phyloP scores from a whole-genome alignment of 2,329 filamentous ascomycete species.

The Neofusicoccum laricinum region DNA sequence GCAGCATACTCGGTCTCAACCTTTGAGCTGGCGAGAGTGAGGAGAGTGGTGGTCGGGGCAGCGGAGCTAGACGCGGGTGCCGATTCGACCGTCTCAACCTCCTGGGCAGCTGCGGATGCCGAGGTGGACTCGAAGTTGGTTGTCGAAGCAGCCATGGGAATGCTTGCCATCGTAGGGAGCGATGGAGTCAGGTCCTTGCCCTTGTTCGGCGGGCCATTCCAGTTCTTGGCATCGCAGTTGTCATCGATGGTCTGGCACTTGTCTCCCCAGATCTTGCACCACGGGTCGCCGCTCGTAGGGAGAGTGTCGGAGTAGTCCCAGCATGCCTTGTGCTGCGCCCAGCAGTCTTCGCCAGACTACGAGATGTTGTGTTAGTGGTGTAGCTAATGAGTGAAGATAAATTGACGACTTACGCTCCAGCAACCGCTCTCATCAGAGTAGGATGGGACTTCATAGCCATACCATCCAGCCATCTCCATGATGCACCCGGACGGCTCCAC shows the following conservation, averaged over 20 bases:
- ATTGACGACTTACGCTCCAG: slow-evolving; percentile 47
- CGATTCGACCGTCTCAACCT: not conserved
- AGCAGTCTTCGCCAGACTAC: slow-evolving; percentile 26
- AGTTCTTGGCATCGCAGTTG: slow-evolving; percentile 41
- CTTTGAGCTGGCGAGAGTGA: not conserved
- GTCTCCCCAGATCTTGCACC: slow-evolving; percentile 61
- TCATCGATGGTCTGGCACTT: slow-evolving; percentile 55
- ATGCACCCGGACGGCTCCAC: slow-evolving; percentile 57
- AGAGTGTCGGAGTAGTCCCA: slow-evolving; percentile 58
- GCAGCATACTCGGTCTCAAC: not conserved
- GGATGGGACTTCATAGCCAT: slow-evolving; percentile 57
- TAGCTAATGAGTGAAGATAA: not conserved
- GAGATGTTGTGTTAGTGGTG: not conserved
- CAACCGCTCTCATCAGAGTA: slow-evolving; percentile 59
- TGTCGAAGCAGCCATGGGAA: slow-evolving; percentile 14
- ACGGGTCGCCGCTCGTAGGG: slow-evolving; percentile 53
- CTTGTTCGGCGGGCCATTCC: slow-evolving; percentile 43
- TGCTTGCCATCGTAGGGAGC: slow-evolving; percentile 20
- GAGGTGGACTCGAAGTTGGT: slow-evolving; percentile 7
- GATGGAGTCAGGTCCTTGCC: slow-evolving; percentile 38
- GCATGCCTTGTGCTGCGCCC: slow-evolving; percentile 27
- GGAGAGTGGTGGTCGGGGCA: not conserved
- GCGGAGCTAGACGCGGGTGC: not conserved
- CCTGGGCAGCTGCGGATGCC: not conserved
- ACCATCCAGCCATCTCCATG: slow-evolving; percentile 71